Evolutionary conservation across 257 asterid species (phyloP).

Genomic region (Solanum boliviense): DNA sequence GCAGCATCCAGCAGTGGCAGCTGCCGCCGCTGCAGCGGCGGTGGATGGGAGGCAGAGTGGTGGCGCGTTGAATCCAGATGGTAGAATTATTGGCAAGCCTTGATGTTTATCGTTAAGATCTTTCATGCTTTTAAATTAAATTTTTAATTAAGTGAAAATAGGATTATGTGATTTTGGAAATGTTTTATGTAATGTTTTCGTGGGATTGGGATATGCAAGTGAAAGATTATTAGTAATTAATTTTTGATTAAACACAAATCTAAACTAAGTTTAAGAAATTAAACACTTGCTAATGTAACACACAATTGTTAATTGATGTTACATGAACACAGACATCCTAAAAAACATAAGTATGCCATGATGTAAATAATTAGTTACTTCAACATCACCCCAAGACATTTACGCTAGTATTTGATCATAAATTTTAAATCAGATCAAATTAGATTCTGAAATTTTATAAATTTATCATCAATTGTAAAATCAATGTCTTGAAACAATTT

Average conservation of each 20-base stretch:
- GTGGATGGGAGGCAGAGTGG: conserved; percentile 11
- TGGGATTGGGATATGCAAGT: background rate
- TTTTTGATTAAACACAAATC: background rate
- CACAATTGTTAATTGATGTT: background rate
- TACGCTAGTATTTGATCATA: too few species aligned
- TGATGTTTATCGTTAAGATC: background rate
- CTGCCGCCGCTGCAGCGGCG: background rate
- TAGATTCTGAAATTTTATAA: too few species aligned
- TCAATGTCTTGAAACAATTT: too few species aligned
- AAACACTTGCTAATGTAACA: background rate
- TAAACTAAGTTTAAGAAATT: background rate
- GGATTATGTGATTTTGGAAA: background rate
- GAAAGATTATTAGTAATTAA: background rate
- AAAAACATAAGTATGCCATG: too few species aligned
- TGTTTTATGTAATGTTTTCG: background rate
- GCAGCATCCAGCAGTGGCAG: conserved; percentile 6
- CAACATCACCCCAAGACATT: too few species aligned
- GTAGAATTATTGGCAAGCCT: conserved; percentile 9
- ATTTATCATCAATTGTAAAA: too few species aligned
- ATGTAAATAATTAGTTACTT: too few species aligned
- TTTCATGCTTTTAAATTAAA: background rate
- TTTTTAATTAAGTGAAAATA: background rate
- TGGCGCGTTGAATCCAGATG: conserved; percentile 11
- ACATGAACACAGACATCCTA: background rate
- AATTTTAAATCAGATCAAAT: too few species aligned